A percentile compares a stretch with the other conserved stretches of the same genome.
Evolutionary conservation across 495 filamentous ascomycete genomes (phyloP).

Genomic region (Pseudevernia furfuracea): DNA sequence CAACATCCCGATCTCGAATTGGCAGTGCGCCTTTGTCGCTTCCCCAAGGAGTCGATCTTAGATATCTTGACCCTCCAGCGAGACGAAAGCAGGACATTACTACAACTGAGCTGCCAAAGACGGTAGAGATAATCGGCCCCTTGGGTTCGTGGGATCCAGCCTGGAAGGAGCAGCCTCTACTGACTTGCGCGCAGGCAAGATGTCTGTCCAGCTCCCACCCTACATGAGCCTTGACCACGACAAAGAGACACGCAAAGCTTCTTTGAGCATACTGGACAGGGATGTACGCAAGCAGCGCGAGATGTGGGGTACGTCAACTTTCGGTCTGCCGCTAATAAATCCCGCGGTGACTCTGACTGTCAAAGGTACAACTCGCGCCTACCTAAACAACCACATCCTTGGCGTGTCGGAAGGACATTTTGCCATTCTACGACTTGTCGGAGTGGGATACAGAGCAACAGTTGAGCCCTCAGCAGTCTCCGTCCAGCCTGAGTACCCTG

Average conservation of each 20-base stretch:
- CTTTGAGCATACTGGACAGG: conserved; percentile 57
- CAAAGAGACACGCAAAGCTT: conserved; percentile 48
- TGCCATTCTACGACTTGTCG: conserved; percentile 85
- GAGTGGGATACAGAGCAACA: conserved; percentile 88
- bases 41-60: conserved; percentile 72
- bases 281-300: conserved; percentile 67
- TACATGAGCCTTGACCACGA: conserved; percentile 67
- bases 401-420: conserved; percentile 96
- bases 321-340: conserved; percentile 1
- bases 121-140: conserved; percentile 65
- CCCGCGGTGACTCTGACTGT: conserved; percentile 17
- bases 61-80: conserved; percentile 51
- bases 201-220: conserved; percentile 62
- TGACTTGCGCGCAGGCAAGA: conserved; percentile 44
- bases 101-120: conserved; percentile 48
- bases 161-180: neutral
- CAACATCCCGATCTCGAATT: conserved; percentile 64
- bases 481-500: conserved; percentile 57
- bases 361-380: conserved; percentile 77
- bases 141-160: conserved; percentile 45
- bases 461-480: conserved; percentile 70
- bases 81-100: conserved; percentile 43
- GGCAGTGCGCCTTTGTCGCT: conserved; percentile 74
- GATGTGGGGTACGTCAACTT: conserved; percentile 81
- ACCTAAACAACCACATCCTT: conserved; percentile 79